Percentiles rank a stretch among this genome's conserved stretches.
Evolutionary conservation across 345 rosid species (phyloP).

Genomic region (Gossypium anomalum): DNA sequence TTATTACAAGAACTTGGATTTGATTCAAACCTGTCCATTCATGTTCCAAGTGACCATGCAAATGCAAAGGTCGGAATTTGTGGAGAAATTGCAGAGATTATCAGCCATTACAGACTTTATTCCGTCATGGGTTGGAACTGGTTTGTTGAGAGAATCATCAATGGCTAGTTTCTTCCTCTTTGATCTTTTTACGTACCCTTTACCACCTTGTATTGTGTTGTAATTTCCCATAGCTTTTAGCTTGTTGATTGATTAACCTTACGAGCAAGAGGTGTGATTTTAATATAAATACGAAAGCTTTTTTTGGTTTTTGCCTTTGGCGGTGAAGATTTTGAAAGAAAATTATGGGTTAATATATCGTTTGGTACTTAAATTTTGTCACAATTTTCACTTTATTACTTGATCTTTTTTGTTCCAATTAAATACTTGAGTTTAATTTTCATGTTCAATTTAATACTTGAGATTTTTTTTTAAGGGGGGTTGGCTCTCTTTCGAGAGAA

Average conservation of each 20-base stretch:
- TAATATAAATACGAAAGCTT: not conserved
- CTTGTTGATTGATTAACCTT: not conserved
- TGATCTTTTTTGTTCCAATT: no score
- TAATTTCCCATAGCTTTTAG: conserved; percentile 32
- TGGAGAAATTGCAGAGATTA: conserved; percentile 40
- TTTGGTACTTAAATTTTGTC: no score
- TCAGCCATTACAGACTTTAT: conserved; percentile 44
- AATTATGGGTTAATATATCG: no score
- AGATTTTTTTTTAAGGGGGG: no score
- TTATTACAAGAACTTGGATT: not conserved
- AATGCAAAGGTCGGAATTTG: conserved; percentile 53
- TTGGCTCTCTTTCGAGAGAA: no score
- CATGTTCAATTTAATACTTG: no score
- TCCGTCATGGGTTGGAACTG: conserved; percentile 28
- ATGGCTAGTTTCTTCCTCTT: conserved; percentile 13
- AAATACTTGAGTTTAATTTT: no score
- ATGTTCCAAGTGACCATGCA: conserved; percentile 73
- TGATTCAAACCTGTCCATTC: conserved; percentile 56
- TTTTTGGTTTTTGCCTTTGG: not conserved
- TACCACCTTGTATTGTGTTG: conserved; percentile 6
- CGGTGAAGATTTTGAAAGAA: not conserved
- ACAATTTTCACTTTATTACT: no score
- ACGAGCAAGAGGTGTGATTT: not conserved
- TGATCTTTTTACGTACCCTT: conserved; percentile 26
- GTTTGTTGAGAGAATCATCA: conserved; percentile 13